These are phyloP conservation scores for Capniomyces stellatus DNA, from an alignment of 371 early-diverging fungal genomes.

Conservation along the genomic window DNA sequence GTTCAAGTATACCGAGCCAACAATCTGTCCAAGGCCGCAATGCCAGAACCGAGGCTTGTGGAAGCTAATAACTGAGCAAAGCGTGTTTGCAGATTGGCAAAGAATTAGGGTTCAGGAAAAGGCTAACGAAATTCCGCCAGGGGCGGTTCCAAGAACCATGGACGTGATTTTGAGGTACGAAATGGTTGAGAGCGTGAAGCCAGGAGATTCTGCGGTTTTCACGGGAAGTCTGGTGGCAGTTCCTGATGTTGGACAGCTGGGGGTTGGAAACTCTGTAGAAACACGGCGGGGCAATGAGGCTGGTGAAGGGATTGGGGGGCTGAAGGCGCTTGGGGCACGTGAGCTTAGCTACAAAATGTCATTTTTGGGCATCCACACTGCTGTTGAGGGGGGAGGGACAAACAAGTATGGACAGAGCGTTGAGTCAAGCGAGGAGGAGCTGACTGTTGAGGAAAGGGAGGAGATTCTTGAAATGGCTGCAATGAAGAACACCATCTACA, in stretches of 20 bases:
- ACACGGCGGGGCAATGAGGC: slow-evolving; percentile 29
- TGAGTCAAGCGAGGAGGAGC: slow-evolving; percentile 7
- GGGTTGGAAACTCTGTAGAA: slow-evolving; percentile 42
- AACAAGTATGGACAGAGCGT: slow-evolving; percentile 19
- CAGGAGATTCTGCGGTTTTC: slow-evolving; percentile 88
- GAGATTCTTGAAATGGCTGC: slow-evolving; percentile 57
- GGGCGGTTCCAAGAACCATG: slow-evolving; percentile 93
- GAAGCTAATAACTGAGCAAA: slow-evolving; percentile 67
- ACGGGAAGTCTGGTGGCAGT: slow-evolving; percentile 91
- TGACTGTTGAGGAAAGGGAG: slow-evolving; percentile 52
- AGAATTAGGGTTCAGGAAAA: slow-evolving; percentile 96
- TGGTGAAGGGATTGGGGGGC: slow-evolving; percentile 35
- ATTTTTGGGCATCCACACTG: slow-evolving; percentile 71
- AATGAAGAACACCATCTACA: slow-evolving; percentile 27
- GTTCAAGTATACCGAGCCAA: slow-evolving; percentile 96
- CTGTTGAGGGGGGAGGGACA: not conserved
- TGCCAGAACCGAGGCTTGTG: slow-evolving; percentile 82
- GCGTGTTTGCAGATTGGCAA: slow-evolving; percentile 97
- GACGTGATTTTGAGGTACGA: slow-evolving; percentile 96
- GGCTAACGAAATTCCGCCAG: slow-evolving; percentile 92
- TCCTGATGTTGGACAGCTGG: slow-evolving; percentile 77
- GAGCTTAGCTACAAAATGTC: slow-evolving; percentile 83
- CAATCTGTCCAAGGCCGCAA: slow-evolving; percentile 69
- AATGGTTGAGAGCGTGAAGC: slow-evolving; percentile 89
- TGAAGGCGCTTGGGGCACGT: slow-evolving; percentile 58